These are phyloP conservation scores for Inga leiocalycina DNA, from an alignment of 306 rosid genomes.

Conservation along the genomic window DNA sequence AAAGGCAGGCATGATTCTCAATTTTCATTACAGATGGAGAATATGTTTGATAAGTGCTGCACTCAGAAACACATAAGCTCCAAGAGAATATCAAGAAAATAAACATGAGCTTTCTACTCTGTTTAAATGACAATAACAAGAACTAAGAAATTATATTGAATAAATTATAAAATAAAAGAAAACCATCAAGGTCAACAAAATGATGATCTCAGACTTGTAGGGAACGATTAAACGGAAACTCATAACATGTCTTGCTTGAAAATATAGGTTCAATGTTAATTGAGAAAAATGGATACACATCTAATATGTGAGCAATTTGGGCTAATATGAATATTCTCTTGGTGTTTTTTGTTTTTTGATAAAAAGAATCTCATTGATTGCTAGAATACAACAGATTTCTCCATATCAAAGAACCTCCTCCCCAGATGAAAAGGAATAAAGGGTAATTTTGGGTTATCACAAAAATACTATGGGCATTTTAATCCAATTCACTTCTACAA, in stretches of 20 bases:
- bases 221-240: neutral
- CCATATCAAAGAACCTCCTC: slow-evolving; percentile 70
- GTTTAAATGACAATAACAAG: neutral
- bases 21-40: slow-evolving; percentile 24
- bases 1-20: slow-evolving; percentile 31
- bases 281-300: neutral
- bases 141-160: slow-evolving; percentile 9
- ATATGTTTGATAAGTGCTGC: slow-evolving; percentile 8
- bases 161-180: neutral
- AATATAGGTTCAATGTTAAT: neutral
- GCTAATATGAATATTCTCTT: neutral
- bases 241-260: neutral
- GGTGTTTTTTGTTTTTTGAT: too few relatives aligned
- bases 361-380: slow-evolving; percentile 33
- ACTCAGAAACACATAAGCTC: neutral
- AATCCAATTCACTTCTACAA: too few relatives aligned
- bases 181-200: neutral
- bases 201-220: neutral
- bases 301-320: neutral
- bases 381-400: slow-evolving; percentile 57
- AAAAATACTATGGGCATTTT: too few relatives aligned
- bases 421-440: too few relatives aligned
- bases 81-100: slow-evolving; percentile 17
- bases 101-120: slow-evolving; percentile 4
- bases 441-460: too few relatives aligned